Conservation (phyloP, 345 rosid species). For the Salix dunnii region DNA sequence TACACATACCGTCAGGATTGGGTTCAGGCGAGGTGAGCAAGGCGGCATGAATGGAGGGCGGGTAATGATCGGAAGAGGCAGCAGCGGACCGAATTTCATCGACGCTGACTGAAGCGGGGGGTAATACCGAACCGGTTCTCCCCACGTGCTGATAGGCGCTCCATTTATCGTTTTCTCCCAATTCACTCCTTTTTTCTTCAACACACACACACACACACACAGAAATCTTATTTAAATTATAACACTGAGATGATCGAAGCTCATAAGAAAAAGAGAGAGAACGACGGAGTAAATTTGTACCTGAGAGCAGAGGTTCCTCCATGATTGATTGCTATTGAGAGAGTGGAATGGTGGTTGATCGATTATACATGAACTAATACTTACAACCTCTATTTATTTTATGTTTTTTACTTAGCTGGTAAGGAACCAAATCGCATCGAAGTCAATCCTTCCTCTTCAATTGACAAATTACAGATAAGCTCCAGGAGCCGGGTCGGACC, state of each 20-base stretch:
- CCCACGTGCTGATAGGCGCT: constrained; percentile 78
- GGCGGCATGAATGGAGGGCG: constrained; percentile 71
- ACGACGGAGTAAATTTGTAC: constrained; percentile 18
- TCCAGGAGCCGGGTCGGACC: background rate
- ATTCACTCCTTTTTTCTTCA: constrained; percentile 44
- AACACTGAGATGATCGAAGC: background rate
- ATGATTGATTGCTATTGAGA: constrained; percentile 15
- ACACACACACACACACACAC: background rate
- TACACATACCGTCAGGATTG: constrained; percentile 41
- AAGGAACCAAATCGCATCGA: constrained; percentile 15
- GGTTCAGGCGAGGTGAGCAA: constrained; percentile 66
- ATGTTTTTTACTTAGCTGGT: constrained; percentile 15
- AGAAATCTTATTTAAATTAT: background rate
- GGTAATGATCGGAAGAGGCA: constrained; percentile 50
- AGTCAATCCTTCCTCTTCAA: background rate
- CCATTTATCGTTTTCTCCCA: constrained; percentile 48
- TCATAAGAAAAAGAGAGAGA: background rate
- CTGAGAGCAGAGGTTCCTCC: constrained; percentile 76
- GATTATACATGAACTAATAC: too few species aligned
- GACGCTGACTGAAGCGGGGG: constrained; percentile 67
- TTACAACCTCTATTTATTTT: background rate
- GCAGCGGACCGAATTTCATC: constrained; percentile 83
- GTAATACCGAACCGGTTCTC: constrained; percentile 58
- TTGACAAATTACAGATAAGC: background rate
- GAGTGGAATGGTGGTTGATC: background rate